These are phyloP conservation scores for Oxyria digyna DNA, from an alignment of 148 eudicot genomes.

Conservation along the genomic window DNA sequence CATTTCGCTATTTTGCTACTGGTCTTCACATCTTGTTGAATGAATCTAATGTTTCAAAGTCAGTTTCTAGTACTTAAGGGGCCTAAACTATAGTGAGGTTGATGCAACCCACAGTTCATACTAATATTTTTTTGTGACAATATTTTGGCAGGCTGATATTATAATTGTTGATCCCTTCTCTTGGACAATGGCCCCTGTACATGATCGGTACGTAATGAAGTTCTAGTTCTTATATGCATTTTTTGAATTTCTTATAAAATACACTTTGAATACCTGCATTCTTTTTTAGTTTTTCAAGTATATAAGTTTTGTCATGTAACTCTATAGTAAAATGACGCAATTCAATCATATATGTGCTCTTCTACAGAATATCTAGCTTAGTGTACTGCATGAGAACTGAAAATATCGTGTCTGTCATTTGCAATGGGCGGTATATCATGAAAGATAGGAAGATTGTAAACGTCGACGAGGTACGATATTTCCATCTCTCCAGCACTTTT, in stretches of 20 bases:
- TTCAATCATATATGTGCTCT: not conserved
- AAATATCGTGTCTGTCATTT: constrained; percentile 75
- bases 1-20: not conserved
- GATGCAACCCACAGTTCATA: not conserved
- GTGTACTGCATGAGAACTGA: constrained; percentile 84
- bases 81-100: not conserved
- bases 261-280: not conserved
- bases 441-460: constrained; percentile 61
- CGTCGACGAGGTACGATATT: constrained; percentile 58
- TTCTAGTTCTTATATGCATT: not conserved
- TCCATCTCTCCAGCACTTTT: not conserved
- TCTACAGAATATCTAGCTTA: constrained; percentile 79
- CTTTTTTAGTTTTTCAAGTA: no score
- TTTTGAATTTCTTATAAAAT: not conserved
- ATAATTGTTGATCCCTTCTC: constrained; percentile 62
- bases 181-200: constrained; percentile 85
- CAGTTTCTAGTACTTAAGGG: not conserved
- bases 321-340: not conserved
- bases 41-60: not conserved
- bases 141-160: constrained; percentile 59
- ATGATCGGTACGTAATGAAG: constrained; percentile 52
- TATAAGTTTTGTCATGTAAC: not conserved
- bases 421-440: constrained; percentile 95
- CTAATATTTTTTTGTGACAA: not conserved
- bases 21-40: not conserved